A percentile compares a stretch with the other conserved stretches of the same genome.
These are phyloP conservation scores for Puccinia brachypodii DNA, from an alignment of 1,284 basidiomycete species.

Conservation along the genomic window DNA sequence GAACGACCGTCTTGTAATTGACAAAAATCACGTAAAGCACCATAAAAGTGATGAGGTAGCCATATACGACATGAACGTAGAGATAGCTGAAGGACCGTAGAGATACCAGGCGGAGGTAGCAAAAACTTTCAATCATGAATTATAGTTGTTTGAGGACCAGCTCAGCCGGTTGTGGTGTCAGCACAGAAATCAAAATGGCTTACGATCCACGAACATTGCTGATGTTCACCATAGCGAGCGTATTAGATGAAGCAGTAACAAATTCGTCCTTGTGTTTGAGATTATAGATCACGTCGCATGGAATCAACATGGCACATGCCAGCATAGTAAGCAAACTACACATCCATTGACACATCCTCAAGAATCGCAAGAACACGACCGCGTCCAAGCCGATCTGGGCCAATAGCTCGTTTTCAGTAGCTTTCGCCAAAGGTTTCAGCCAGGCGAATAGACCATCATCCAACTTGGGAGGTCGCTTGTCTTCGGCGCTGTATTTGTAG, in stretches of 20 bases:
- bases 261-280: background rate
- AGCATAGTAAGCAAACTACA: slow-evolving; percentile 70
- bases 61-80: slow-evolving; percentile 47
- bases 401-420: slow-evolving; percentile 81
- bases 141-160: slow-evolving; percentile 47
- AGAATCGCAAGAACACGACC: slow-evolving; percentile 85
- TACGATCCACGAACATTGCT: slow-evolving; percentile 64
- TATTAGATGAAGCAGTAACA: slow-evolving; percentile 47
- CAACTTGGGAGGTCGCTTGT: slow-evolving; percentile 31
- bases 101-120: background rate
- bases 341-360: slow-evolving; percentile 77
- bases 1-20: slow-evolving; percentile 63
- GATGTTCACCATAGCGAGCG: slow-evolving; percentile 48
- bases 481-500: slow-evolving; percentile 48
- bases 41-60: slow-evolving; percentile 21
- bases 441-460: slow-evolving; percentile 58
- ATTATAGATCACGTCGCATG: slow-evolving; percentile 58
- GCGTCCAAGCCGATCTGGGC: slow-evolving; percentile 90
- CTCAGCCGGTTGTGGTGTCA: slow-evolving; percentile 62
- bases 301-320: slow-evolving; percentile 73
- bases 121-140: background rate
- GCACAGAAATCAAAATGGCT: slow-evolving; percentile 71
- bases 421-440: slow-evolving; percentile 79
- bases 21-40: slow-evolving; percentile 41
- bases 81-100: background rate